These are phyloP conservation scores for Piromyces sp. DNA, from an alignment of 192 early-diverging fungal genomes.

Conservation along the genomic window DNA sequence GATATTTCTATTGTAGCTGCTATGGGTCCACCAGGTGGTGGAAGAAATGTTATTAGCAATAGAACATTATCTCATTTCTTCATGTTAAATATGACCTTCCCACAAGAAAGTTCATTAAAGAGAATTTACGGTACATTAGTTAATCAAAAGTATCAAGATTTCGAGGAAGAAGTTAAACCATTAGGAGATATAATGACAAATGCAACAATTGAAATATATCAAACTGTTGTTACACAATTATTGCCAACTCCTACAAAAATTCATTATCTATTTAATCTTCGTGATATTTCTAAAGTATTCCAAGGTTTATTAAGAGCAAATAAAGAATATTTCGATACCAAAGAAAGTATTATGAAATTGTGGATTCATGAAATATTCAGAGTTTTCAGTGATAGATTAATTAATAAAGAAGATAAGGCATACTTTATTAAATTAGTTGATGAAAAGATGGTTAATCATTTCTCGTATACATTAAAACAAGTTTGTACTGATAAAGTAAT, in stretches of 20 bases:
- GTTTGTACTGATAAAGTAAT: constrained; percentile 17
- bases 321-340: constrained; percentile 16
- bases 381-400: constrained; percentile 37
- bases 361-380: constrained; percentile 41
- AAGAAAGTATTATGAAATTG: constrained; percentile 23
- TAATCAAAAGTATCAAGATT: constrained; percentile 30
- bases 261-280: constrained; percentile 43
- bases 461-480: not conserved
- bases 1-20: constrained; percentile 23
- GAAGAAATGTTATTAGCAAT: constrained; percentile 29
- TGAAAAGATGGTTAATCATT: constrained; percentile 3
- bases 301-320: constrained; percentile 26
- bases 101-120: constrained; percentile 29
- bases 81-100: constrained; percentile 25
- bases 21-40: constrained; percentile 44
- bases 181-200: constrained; percentile 19
- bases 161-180: constrained; percentile 12
- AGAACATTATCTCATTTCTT: constrained; percentile 36
- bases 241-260: constrained; percentile 37
- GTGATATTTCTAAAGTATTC: constrained; percentile 34
- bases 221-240: constrained; percentile 26
- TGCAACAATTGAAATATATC: constrained; percentile 30
- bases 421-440: not conserved
- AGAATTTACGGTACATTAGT: constrained; percentile 33
- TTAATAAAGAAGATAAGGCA: constrained; percentile 17